These are phyloP conservation scores for Crithidia brevicula DNA, from an alignment of 208 protist genomes.

Conservation along the genomic window DNA sequence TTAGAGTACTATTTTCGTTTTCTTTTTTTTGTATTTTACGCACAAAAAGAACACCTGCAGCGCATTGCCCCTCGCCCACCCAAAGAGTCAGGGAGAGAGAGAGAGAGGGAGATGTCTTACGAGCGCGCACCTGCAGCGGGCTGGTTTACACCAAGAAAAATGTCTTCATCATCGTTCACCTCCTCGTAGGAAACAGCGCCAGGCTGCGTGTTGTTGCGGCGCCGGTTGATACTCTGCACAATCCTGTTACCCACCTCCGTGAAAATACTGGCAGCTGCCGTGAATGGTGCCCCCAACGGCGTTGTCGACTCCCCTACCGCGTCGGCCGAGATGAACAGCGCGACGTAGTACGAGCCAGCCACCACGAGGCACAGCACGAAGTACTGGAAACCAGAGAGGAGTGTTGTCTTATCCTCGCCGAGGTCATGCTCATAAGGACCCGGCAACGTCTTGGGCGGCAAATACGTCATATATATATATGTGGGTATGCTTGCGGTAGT, in stretches of 20 bases:
- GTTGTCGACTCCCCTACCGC: slow-evolving; percentile 64
- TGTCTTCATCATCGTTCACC: slow-evolving; percentile 21
- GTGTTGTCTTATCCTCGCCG: slow-evolving; percentile 1
- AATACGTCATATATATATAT: background rate
- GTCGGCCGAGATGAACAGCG: slow-evolving; percentile 47
- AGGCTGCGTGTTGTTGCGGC: slow-evolving; percentile 27
- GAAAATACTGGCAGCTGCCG: slow-evolving; percentile 10
- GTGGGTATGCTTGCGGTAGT: background rate
- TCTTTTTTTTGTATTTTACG: slow-evolving; percentile 8
- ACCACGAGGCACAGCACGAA: slow-evolving; percentile 51
- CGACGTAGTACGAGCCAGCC: slow-evolving; percentile 53
- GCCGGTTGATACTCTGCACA: slow-evolving; percentile 28
- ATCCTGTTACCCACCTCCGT: slow-evolving; percentile 31
- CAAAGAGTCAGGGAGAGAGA: too few species aligned
- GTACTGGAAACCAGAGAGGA: slow-evolving; percentile 60
- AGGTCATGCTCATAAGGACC: background rate
- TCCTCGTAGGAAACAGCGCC: slow-evolving; percentile 30
- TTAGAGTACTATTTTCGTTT: slow-evolving; percentile 2
- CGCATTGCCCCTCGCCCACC: too few species aligned
- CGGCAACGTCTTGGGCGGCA: background rate
- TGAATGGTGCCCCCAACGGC: slow-evolving; percentile 48
- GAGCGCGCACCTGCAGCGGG: slow-evolving; percentile 18
- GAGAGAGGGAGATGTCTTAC: too few species aligned
- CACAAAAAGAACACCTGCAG: too few species aligned
- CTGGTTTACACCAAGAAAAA: slow-evolving; percentile 30